Evolutionary conservation across 1,139 yeast genomes (phyloP).

Genomic region (Tardiomyces digboiensis): DNA sequence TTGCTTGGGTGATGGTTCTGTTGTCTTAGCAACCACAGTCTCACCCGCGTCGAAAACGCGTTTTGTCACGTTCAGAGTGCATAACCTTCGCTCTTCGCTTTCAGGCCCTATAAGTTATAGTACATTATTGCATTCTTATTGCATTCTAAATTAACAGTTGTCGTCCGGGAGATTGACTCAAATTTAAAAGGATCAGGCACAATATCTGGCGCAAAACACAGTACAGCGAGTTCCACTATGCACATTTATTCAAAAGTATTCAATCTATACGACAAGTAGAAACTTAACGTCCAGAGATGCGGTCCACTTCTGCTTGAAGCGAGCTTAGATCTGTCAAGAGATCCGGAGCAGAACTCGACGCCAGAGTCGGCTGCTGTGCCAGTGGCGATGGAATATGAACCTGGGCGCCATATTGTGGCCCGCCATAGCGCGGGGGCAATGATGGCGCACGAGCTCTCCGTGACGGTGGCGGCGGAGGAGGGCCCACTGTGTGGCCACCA

Average conservation of each 20-base stretch:
- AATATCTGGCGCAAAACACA: no score
- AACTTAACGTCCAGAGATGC: conserved; percentile 11
- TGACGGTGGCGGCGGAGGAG: conserved; percentile 15
- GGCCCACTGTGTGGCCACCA: conserved; percentile 1
- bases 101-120: no score
- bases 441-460: conserved; percentile 5
- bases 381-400: conserved; percentile 5
- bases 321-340: conserved; percentile 20
- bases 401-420: background rate
- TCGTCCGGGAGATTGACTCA: no score
- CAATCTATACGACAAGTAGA: conserved; percentile 1
- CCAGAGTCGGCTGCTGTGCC: conserved; percentile 1
- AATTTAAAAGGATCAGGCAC: no score
- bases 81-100: no score
- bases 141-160: no score
- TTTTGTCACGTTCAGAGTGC: no score
- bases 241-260: no score
- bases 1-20: no score
- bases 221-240: no score
- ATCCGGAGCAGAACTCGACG: conserved; percentile 18
- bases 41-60: background rate
- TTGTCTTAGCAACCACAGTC: no score
- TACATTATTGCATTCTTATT: no score
- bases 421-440: conserved; percentile 4
- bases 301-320: conserved; percentile 20